Percentiles rank a stretch among this genome's conserved stretches.
Evolutionary conservation across 2,329 filamentous ascomycete species (phyloP).

Genomic region (Diatrype stigma): DNA sequence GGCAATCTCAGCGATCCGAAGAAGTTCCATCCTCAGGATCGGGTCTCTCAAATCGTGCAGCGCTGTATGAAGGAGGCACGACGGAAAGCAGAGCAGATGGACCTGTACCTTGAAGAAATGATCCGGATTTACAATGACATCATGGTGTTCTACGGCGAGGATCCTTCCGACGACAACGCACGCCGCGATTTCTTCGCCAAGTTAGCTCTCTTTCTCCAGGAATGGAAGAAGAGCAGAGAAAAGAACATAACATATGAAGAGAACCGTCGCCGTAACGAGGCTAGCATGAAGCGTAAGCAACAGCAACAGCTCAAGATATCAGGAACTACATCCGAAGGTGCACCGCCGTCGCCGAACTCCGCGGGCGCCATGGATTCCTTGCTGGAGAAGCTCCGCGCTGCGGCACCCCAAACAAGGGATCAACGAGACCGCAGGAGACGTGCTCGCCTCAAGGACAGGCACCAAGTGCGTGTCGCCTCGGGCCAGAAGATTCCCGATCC

Average conservation of each 20-base stretch:
- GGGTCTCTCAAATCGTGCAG: constrained; percentile 86
- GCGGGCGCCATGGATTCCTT: constrained; percentile 95
- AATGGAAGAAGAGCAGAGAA: constrained; percentile 94
- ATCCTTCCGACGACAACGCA: constrained; percentile 86
- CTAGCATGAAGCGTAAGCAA: constrained; percentile 83
- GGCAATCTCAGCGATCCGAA: constrained; percentile 95
- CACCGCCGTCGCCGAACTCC: constrained; percentile 62
- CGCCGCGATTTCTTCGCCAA: constrained; percentile 93
- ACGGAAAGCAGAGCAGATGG: constrained; percentile 93
- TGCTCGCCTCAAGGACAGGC: constrained; percentile 82
- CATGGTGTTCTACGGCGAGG: constrained; percentile 94
- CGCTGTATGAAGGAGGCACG: constrained; percentile 94
- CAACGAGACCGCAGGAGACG: constrained; percentile 83
- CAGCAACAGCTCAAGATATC: constrained; percentile 60
- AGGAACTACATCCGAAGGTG: constrained; percentile 34
- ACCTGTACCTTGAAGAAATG: constrained; percentile 92
- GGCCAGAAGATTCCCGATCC: constrained; percentile 82
- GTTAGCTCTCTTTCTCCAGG: constrained; percentile 80
- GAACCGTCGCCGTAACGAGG: constrained; percentile 77
- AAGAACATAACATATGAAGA: constrained; percentile 89
- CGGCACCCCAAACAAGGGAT: constrained; percentile 84
- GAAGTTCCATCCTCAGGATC: constrained; percentile 96
- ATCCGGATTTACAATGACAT: constrained; percentile 87
- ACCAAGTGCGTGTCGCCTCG: constrained; percentile 84
- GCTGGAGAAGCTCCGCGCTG: constrained; percentile 89